These are phyloP conservation scores for Senna siamea DNA, from an alignment of 306 rosid genomes.

Conservation along the genomic window DNA sequence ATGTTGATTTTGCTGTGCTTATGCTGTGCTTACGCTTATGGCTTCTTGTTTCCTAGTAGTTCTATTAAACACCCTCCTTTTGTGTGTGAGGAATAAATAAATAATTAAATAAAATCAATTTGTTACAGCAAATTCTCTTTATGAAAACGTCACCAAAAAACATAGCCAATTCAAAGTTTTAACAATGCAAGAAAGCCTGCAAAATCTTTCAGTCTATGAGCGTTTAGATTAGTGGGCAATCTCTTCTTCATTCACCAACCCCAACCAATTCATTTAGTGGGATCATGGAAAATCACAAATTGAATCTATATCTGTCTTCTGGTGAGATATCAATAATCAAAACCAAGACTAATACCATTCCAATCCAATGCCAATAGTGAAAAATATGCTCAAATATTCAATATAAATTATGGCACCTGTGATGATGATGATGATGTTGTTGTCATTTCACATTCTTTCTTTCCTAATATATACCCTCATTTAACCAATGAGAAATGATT, in stretches of 20 bases:
- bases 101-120: too few relatives aligned
- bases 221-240: neutral
- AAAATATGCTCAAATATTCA: neutral
- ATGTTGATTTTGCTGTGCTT: neutral
- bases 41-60: too few relatives aligned
- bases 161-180: neutral
- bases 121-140: too few relatives aligned
- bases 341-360: neutral
- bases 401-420: neutral
- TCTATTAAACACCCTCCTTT: too few relatives aligned
- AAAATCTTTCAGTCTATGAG: neutral
- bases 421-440: neutral
- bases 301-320: neutral
- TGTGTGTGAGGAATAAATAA: too few relatives aligned
- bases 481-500: neutral
- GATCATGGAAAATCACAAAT: neutral
- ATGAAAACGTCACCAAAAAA: neutral
- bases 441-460: neutral
- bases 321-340: constrained; percentile 25
- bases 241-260: constrained; percentile 32
- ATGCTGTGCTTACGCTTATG: too few relatives aligned
- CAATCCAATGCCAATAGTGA: neutral
- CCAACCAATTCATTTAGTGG: neutral
- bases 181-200: neutral
- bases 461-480: neutral